Conservation (phyloP, 805 yeast species). For the Blastobotrys parvus region DNA sequence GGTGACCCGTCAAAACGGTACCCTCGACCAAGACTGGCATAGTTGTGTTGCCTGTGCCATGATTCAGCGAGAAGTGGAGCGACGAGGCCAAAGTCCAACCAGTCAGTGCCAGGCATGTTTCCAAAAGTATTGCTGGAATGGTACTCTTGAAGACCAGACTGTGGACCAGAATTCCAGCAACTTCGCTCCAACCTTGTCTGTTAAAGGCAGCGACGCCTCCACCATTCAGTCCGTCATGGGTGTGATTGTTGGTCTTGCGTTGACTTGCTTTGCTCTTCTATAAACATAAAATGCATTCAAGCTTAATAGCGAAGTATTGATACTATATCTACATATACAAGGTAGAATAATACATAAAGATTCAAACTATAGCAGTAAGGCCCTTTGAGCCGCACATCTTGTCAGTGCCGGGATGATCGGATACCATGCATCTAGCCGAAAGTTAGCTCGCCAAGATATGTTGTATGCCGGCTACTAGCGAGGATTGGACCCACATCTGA, state of each 20-base stretch:
- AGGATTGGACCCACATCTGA: too few species aligned
- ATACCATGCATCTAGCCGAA: too few species aligned
- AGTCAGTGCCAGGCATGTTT: slow-evolving; percentile 70
- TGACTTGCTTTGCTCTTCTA: background rate
- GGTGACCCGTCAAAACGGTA: slow-evolving; percentile 54
- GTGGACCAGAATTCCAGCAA: slow-evolving; percentile 8
- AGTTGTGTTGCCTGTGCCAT: slow-evolving; percentile 80
- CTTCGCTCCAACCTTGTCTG: slow-evolving; percentile 10
- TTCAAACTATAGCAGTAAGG: too few species aligned
- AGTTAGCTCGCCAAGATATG: too few species aligned
- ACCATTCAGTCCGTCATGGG: background rate
- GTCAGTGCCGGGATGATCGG: too few species aligned
- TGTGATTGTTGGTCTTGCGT: background rate
- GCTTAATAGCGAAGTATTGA: background rate
- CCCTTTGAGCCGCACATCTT: too few species aligned
- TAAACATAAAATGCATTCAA: background rate
- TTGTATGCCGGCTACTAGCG: too few species aligned
- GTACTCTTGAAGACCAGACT: slow-evolving; percentile 24
- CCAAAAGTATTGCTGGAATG: slow-evolving; percentile 68
- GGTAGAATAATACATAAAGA: too few species aligned
- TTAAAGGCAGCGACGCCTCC: background rate
- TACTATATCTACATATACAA: background rate
- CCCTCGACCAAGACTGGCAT: slow-evolving; percentile 60
- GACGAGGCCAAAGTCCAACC: slow-evolving; percentile 47
- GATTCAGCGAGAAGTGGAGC: slow-evolving; percentile 68